Evolutionary conservation across 1,284 basidiomycete genomes (phyloP).

Genomic region (Sanghuangporus sanghuang): DNA sequence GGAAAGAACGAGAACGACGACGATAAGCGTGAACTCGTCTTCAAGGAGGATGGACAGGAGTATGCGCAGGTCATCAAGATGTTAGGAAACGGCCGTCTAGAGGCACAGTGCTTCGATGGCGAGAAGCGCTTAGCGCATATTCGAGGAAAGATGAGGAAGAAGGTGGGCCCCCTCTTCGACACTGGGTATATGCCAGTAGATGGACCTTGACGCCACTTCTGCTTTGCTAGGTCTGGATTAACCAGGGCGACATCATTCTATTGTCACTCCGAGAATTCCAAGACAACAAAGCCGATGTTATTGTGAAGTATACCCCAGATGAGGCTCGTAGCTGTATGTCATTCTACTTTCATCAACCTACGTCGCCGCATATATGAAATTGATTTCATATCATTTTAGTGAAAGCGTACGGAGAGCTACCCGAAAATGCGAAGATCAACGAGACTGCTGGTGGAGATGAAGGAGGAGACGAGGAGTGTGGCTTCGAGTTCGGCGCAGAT

Average conservation of each 20-base stretch:
- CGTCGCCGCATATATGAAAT: background rate
- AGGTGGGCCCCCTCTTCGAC: conserved; percentile 52
- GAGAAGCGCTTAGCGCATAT: conserved; percentile 98
- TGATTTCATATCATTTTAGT: conserved; percentile 38
- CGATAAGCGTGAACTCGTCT: conserved; percentile 98
- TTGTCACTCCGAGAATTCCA: conserved; percentile 98
- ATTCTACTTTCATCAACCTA: background rate
- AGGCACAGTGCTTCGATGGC: conserved; percentile 98
- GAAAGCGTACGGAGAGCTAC: conserved; percentile 97
- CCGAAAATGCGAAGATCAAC: conserved; percentile 98
- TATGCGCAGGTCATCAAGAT: conserved; percentile 99
- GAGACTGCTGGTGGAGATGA: conserved; percentile 94
- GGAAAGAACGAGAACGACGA: conserved; percentile 99
- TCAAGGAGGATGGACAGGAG: conserved; percentile 99
- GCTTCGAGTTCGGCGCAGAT: conserved; percentile 86
- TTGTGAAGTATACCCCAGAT: conserved; percentile 98
- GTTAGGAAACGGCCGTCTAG: conserved; percentile 96
- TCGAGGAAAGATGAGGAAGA: conserved; percentile 98
- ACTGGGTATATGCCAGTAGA: conserved; percentile 1
- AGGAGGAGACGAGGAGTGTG: conserved; percentile 60
- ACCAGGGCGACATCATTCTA: conserved; percentile 96
- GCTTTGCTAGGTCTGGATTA: conserved; percentile 89
- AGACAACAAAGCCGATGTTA: conserved; percentile 98
- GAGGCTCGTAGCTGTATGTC: conserved; percentile 77
- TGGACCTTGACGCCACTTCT: background rate